Evolutionary conservation across 1,284 basidiomycete species (phyloP).

Genomic region (Sporisorium graminicola): DNA sequence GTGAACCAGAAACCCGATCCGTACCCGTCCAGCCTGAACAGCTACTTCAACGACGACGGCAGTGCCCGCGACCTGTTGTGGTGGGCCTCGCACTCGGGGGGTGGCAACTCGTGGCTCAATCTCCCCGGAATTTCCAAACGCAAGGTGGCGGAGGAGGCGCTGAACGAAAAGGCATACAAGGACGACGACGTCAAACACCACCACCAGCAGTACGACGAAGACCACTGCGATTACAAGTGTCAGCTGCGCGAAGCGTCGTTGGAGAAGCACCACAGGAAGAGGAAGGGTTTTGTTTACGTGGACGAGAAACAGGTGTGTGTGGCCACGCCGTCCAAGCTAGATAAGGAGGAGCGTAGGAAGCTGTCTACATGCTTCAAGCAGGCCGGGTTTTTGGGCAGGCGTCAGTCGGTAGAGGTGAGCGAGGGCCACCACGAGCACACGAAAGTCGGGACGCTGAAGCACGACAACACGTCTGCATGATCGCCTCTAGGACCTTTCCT

Average conservation of each 20-base stretch:
- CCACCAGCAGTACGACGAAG: constrained; percentile 40
- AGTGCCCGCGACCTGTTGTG: constrained; percentile 30
- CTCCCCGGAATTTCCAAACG: constrained; percentile 23
- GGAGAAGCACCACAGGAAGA: constrained; percentile 41
- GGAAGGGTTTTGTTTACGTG: constrained; percentile 34
- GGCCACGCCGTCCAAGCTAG: constrained; percentile 34
- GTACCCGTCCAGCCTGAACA: constrained; percentile 57
- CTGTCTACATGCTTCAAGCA: constrained; percentile 26
- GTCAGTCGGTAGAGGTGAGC: neutral
- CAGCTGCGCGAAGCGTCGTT: constrained; percentile 34
- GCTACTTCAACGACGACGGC: constrained; percentile 57
- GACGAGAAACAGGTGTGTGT: constrained; percentile 39
- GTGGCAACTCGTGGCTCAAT: constrained; percentile 24
- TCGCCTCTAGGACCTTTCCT: no score
- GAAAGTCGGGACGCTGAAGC: neutral
- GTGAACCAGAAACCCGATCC: constrained; percentile 58
- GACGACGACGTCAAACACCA: constrained; percentile 14
- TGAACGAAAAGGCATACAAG: constrained; percentile 3
- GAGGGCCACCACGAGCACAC: neutral
- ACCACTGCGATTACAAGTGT: constrained; percentile 52
- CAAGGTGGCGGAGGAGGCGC: neutral
- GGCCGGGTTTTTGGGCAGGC: constrained; percentile 17
- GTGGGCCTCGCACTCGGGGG: constrained; percentile 25
- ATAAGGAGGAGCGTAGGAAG: constrained; percentile 29
- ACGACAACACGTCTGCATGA: neutral